Percentiles rank a stretch among this genome's conserved stretches.
Conservation (phyloP, 768 basidiomycete genomes). For the Trichaptum fuscoviolaceum region DNA sequence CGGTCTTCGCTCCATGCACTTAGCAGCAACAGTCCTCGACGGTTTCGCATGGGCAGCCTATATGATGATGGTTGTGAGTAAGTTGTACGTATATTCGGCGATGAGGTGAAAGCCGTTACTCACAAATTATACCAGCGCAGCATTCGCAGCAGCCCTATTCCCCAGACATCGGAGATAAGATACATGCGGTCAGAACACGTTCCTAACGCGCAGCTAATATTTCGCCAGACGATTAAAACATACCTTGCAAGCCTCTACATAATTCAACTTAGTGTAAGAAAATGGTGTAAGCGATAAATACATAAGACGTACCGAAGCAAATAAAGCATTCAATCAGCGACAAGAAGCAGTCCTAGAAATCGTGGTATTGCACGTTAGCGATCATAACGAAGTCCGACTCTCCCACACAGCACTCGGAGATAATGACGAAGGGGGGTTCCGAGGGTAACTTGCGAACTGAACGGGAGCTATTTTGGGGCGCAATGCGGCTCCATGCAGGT, state of each 20-base stretch:
- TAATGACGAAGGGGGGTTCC: neutral
- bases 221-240: neutral
- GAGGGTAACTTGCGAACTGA: too few relatives aligned
- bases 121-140: conserved; percentile 64
- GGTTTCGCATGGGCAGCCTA: conserved; percentile 74
- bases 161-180: conserved; percentile 9
- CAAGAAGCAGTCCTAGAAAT: conserved; percentile 58
- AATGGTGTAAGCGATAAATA: neutral
- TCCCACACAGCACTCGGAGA: neutral
- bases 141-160: conserved; percentile 66
- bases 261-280: neutral
- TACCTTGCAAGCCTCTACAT: conserved; percentile 69
- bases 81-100: neutral
- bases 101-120: conserved; percentile 21
- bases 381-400: neutral
- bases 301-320: conserved; percentile 54
- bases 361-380: neutral
- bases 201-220: neutral
- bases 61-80: conserved; percentile 7
- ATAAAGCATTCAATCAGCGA: conserved; percentile 60
- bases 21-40: neutral
- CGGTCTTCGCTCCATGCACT: neutral
- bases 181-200: neutral
- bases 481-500: neutral
- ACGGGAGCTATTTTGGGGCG: neutral